phyloP scores from a whole-genome alignment of 2,329 filamentous ascomycete species.

The Fusarium robinianum region DNA sequence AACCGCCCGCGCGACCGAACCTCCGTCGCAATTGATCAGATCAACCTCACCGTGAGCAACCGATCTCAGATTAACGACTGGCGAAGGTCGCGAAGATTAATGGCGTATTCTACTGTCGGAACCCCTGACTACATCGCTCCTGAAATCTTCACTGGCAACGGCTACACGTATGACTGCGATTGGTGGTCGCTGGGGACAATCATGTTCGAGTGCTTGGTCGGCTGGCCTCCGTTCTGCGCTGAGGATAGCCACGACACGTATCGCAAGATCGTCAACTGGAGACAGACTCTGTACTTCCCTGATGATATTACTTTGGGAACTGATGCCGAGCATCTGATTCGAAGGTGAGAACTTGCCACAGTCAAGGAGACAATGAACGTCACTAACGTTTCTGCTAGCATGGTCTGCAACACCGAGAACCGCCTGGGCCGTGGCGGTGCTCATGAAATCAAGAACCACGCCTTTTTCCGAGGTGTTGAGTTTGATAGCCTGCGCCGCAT shows the following conservation, averaged over 20 bases:
- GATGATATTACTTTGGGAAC: conserved; percentile 88
- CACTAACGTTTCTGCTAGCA: conserved; percentile 53
- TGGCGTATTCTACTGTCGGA: conserved; percentile 97
- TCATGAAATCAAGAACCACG: conserved; percentile 88
- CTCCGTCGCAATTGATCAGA: conserved; percentile 95
- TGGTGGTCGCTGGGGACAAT: conserved; percentile 99
- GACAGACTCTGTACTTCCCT: conserved; percentile 92
- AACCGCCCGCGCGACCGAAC: conserved; percentile 79
- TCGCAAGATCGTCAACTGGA: conserved; percentile 99
- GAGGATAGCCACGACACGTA: conserved; percentile 98
- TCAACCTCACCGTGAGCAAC: conserved; percentile 97
- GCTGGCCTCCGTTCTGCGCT: conserved; percentile 98
- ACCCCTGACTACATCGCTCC: conserved; percentile 99
- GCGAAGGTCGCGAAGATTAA: conserved; percentile 91
- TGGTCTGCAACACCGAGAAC: conserved; percentile 92
- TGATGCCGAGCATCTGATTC: conserved; percentile 89
- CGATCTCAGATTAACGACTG: conserved; percentile 98
- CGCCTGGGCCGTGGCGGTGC: conserved; percentile 86
- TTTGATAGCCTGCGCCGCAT: conserved; percentile 93
- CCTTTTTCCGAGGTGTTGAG: conserved; percentile 96
- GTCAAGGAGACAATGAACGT: background rate
- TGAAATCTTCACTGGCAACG: conserved; percentile 95
- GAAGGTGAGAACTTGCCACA: conserved; percentile 66
- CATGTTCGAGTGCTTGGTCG: conserved; percentile 99
- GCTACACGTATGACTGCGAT: conserved; percentile 96